Base-by-base conservation (phyloP, 441 rosid species). In the Daphne laureola region DNA sequence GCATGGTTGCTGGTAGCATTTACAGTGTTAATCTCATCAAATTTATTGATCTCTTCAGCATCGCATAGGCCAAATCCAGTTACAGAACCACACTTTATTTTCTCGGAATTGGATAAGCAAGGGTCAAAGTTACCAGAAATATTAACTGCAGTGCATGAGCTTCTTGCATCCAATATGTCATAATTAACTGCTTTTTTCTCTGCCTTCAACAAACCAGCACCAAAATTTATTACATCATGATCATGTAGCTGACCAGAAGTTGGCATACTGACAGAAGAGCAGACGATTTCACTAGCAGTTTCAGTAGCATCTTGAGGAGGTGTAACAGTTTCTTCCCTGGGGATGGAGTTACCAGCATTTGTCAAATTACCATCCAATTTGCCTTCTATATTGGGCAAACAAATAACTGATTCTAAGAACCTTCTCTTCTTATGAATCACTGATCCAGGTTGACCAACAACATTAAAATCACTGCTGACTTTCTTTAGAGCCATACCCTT, bases 371-470 rank as follows among this genome's bases (percentile, higher is more conserved):
- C 70, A 59, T 53, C 64, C 36, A 60, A 41, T 68, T 67, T 67
- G 14, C 62, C 61, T 68, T 59, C 79, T 57, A 54, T 64, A 51
- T 51, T 52, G 62, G 54, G 56, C 61, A 73, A 55, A 49, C 70
- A 69, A 59, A 55, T 64, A 42, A 25, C 25, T 53, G 76, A 62
- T 42, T 78, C 69, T 51, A 47, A 55, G 31, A 42, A 41, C 15
- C 59, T 72, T 67, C 69, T 68, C 66, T 67, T 75, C 70, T 74
- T 69, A 48, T 62, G 66, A 58, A 26, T 38, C 48, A 61, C 66
- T 52, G 58, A 25, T 16, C 17, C 43, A 63, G 51, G 47, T 46
- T 69, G 44, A 16, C 46, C 52, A 55, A 47, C 58, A 49, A 54
- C 43, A 55, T 54, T 54, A 54, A 49, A 36, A 41, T n/a, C 62